Evolutionary conservation across 2,329 filamentous ascomycete species (phyloP).

Genomic region (Aspergillus sp.): DNA sequence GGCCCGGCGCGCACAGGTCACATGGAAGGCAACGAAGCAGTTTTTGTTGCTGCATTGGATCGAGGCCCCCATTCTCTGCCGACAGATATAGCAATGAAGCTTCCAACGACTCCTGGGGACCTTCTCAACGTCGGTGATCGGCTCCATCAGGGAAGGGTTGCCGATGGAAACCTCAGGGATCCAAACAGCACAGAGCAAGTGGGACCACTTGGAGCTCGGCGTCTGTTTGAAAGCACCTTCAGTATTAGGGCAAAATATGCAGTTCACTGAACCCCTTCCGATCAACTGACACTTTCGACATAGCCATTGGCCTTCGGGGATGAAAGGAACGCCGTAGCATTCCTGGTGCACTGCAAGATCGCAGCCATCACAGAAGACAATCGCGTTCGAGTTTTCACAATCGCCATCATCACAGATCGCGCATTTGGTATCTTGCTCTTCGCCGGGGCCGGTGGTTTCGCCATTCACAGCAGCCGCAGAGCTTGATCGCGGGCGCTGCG

Average conservation of each 20-base stretch:
- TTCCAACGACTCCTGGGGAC: conserved; percentile 95
- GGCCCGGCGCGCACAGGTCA: conserved; percentile 88
- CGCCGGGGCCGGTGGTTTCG: conserved; percentile 74
- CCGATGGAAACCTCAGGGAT: conserved; percentile 95
- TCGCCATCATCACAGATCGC: conserved; percentile 99
- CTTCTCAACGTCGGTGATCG: conserved; percentile 96
- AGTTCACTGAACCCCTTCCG: conserved; percentile 86
- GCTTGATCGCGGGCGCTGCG: conserved; percentile 86
- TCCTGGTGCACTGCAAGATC: conserved; percentile 97
- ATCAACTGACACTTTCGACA: conserved; percentile 96
- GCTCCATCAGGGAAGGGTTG: conserved; percentile 97
- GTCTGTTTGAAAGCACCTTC: conserved; percentile 99
- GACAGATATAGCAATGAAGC: conserved; percentile 91
- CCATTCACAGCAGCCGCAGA: conserved; percentile 95
- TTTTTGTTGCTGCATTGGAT: conserved; percentile 98
- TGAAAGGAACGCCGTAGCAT: conserved; percentile 98
- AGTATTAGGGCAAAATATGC: conserved; percentile 97
- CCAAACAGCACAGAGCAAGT: conserved; percentile 96
- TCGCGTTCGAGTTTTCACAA: conserved; percentile 98
- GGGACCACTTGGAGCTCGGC: conserved; percentile 92
- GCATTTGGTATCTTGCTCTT: conserved; percentile 96
- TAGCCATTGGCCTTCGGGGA: conserved; percentile 97
- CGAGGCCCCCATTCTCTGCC: conserved; percentile 95
- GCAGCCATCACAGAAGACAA: conserved; percentile 98
- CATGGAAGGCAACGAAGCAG: conserved; percentile 95